A percentile compares a stretch with the other conserved stretches of the same genome.
phyloP scores from a whole-genome alignment of 257 asterid species.

The Solanum etuberosum region DNA sequence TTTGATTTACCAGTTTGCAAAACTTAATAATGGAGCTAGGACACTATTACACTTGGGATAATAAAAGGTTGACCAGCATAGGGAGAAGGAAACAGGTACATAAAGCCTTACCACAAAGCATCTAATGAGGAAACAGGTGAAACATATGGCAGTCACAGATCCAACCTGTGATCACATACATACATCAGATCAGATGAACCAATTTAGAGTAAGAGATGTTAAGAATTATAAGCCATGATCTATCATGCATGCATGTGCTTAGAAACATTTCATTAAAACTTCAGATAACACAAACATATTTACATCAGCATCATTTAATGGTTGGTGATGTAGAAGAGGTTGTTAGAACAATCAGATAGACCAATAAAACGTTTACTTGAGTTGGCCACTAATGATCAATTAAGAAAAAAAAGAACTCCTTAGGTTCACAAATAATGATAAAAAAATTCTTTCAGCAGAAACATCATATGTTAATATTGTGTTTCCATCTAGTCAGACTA shows the following conservation, averaged over 20 bases:
- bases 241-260: not conserved
- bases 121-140: conserved; percentile 78
- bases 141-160: conserved; percentile 90
- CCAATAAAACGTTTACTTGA: not conserved
- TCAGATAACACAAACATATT: not conserved
- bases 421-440: not conserved
- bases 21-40: not conserved
- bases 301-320: not conserved
- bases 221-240: not conserved
- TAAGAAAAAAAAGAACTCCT: not conserved
- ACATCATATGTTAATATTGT: not conserved
- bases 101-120: conserved; percentile 69
- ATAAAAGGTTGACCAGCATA: not conserved
- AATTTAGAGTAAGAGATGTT: not conserved
- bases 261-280: not conserved
- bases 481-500: not conserved
- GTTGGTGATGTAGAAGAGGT: not conserved
- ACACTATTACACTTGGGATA: not conserved
- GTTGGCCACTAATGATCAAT: not conserved
- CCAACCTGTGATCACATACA: conserved; percentile 54
- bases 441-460: not conserved
- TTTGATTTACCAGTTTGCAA: not conserved
- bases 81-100: not conserved
- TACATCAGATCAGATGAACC: not conserved
- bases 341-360: not conserved